phyloP scores from a whole-genome alignment of 805 yeast genomes.

The Tetrapisispora namnaoensis region DNA sequence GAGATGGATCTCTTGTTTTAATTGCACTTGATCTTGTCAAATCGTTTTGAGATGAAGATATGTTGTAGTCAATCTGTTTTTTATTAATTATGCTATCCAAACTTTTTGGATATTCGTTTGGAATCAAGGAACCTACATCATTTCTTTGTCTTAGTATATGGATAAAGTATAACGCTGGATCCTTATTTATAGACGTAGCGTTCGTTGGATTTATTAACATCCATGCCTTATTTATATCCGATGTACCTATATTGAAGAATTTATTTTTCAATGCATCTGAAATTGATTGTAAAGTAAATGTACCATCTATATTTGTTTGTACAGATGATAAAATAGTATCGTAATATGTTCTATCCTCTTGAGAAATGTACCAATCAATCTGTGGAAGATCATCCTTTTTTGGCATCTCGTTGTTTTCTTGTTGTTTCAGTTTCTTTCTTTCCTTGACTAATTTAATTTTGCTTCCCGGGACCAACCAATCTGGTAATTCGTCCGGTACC shows the following conservation, averaged over 20 bases:
- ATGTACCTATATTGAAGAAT: slow-evolving; percentile 62
- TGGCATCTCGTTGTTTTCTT: slow-evolving; percentile 22
- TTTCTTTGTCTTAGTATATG: slow-evolving; percentile 85
- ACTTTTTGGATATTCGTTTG: slow-evolving; percentile 90
- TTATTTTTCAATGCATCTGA: slow-evolving; percentile 53
- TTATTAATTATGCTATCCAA: slow-evolving; percentile 85
- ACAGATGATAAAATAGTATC: slow-evolving; percentile 54
- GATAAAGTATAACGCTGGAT: slow-evolving; percentile 79
- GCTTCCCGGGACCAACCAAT: slow-evolving; percentile 86
- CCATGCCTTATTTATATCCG: slow-evolving; percentile 89
- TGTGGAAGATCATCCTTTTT: slow-evolving; percentile 16
- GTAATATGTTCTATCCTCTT: slow-evolving; percentile 70
- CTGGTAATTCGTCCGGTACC: slow-evolving; percentile 70
- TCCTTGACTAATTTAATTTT: slow-evolving; percentile 83
- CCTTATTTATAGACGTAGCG: slow-evolving; percentile 81
- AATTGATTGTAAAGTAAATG: slow-evolving; percentile 66
- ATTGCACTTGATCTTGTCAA: slow-evolving; percentile 22
- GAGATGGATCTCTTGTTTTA: slow-evolving; percentile 6
- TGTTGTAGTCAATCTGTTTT: slow-evolving; percentile 65
- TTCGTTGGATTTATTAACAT: slow-evolving; percentile 87
- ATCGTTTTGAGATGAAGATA: slow-evolving; percentile 46
- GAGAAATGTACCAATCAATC: slow-evolving; percentile 96
- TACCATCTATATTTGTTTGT: slow-evolving; percentile 65
- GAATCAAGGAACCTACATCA: slow-evolving; percentile 73
- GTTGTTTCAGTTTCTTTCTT: slow-evolving; percentile 48